Conservation (phyloP, 2,329 filamentous ascomycete genomes). For the Aspergillus carbonarius region DNA sequence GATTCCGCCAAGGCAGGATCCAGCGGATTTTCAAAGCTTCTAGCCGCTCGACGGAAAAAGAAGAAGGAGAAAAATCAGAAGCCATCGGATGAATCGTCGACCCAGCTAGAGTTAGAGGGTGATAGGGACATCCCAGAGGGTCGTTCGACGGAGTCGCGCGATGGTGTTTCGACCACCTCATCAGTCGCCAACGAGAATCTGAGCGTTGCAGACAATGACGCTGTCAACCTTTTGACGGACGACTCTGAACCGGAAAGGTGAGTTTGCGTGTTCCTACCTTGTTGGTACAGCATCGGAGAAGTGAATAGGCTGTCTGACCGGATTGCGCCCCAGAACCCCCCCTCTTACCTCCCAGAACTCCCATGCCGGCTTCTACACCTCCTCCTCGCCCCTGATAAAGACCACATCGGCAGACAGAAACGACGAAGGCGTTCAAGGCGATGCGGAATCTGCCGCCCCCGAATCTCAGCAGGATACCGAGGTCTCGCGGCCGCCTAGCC, state of each 20-base stretch:
- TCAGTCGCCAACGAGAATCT: constrained; percentile 27
- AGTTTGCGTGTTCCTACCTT: constrained; percentile 14
- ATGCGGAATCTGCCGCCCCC: constrained; percentile 33
- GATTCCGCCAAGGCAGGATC: constrained; percentile 39
- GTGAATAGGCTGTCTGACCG: constrained; percentile 30
- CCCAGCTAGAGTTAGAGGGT: constrained; percentile 22
- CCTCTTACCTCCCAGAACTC: constrained; percentile 60
- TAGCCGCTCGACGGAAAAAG: constrained; percentile 45
- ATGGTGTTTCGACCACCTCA: constrained; percentile 22
- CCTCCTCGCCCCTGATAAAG: constrained; percentile 67
- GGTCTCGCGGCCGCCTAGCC: constrained; percentile 25
- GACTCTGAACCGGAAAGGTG: constrained; percentile 44
- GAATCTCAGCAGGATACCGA: constrained; percentile 45
- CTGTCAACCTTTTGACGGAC: constrained; percentile 34
- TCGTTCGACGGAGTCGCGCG: constrained; percentile 26
- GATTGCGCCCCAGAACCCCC: constrained; percentile 37
- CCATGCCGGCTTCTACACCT: constrained; percentile 66
- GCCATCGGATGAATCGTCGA: constrained; percentile 22
- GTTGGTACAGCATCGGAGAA: neutral
- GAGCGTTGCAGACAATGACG: constrained; percentile 22
- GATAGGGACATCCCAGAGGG: constrained; percentile 23
- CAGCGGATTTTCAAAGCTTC: constrained; percentile 54
- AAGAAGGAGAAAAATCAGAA: constrained; percentile 40
- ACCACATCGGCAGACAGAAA: constrained; percentile 49
- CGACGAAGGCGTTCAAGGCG: constrained; percentile 32